Evolutionary conservation across 495 filamentous ascomycete species (phyloP).

Genomic region (Penicillium goetzii): DNA sequence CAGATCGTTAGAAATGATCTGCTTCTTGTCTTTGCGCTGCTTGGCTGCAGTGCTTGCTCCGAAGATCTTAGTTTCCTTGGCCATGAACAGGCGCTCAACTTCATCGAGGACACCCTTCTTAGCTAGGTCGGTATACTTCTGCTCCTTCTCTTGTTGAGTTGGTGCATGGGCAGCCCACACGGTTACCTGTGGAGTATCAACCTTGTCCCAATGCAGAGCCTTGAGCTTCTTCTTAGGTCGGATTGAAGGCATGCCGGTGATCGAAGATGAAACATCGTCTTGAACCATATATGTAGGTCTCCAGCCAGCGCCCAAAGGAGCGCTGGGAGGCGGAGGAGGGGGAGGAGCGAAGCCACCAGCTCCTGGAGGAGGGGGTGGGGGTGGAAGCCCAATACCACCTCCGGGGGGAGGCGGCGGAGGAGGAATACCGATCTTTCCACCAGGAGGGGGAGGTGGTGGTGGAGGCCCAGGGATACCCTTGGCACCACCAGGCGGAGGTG

Average conservation of each 20-base stretch:
- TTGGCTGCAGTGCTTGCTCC: constrained; percentile 60
- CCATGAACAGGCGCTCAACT: constrained; percentile 95
- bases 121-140: constrained; percentile 90
- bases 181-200: constrained; percentile 89
- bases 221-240: constrained; percentile 99
- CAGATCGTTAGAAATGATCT: constrained; percentile 90
- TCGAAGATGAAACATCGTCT: constrained; percentile 40
- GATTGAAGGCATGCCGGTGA: constrained; percentile 68
- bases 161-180: constrained; percentile 91
- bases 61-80: constrained; percentile 93
- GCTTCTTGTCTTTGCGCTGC: constrained; percentile 93
- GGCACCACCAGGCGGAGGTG: constrained; percentile 49
- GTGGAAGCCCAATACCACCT: constrained; percentile 52
- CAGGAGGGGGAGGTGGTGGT: constrained; percentile 36
- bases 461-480: constrained; percentile 34
- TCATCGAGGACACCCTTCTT: constrained; percentile 95
- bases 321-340: constrained; percentile 61
- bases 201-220: constrained; percentile 98
- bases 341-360: constrained; percentile 47
- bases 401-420: constrained; percentile 38
- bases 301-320: constrained; percentile 62
- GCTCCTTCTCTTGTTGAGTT: constrained; percentile 80
- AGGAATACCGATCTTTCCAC: neutral
- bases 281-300: constrained; percentile 54
- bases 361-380: constrained; percentile 59